phyloP scores from a whole-genome alignment of 257 asterid genomes.

The Schizonepeta tenuifolia region DNA sequence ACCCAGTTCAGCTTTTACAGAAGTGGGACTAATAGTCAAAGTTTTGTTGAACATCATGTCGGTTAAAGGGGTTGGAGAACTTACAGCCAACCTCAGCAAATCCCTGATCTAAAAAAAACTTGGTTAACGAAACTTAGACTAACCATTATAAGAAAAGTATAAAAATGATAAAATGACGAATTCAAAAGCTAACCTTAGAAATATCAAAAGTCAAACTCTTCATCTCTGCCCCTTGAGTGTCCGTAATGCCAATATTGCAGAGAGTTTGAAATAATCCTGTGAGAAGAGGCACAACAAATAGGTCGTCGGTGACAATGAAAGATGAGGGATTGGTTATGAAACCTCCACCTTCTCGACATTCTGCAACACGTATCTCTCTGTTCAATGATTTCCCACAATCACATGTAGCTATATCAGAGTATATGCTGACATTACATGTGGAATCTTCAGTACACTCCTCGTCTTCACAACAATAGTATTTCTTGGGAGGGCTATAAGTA shows the following conservation, averaged over 20 bases:
- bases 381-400: background rate
- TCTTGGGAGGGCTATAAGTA: too few relatives aligned
- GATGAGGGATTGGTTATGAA: background rate
- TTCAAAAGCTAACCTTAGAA: background rate
- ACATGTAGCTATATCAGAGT: background rate
- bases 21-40: too few relatives aligned
- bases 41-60: background rate
- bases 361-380: background rate
- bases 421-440: background rate
- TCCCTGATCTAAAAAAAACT: background rate
- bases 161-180: too few relatives aligned
- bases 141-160: background rate
- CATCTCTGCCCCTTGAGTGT: too few relatives aligned
- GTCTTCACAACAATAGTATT: background rate
- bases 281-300: background rate
- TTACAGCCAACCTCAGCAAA: background rate
- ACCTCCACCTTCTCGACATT: background rate
- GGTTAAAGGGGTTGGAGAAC: background rate
- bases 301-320: slow-evolving; percentile 13
- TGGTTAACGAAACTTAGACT: background rate
- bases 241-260: background rate
- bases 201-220: background rate
- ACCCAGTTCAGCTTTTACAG: background rate
- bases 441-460: rapidly evolving
- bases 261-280: background rate